Conservation (phyloP, 768 basidiomycete genomes). For the Atractiella rhizophila region DNA sequence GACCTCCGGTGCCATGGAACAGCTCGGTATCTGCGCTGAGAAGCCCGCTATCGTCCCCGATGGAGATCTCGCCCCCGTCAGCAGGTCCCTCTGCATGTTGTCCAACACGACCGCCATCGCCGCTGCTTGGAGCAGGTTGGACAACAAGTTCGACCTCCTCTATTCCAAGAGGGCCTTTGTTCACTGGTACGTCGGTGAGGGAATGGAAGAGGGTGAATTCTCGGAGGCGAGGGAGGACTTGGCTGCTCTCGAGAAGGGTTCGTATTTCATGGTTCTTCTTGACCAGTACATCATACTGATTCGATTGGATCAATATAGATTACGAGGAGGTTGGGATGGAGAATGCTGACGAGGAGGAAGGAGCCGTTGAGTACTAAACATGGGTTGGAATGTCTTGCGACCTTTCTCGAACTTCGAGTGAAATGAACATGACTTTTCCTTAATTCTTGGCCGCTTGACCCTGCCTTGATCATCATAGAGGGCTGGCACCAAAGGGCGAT, state of each 20-base stretch:
- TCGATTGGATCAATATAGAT: too few relatives aligned
- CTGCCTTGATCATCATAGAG: too few relatives aligned
- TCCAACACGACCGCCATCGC: conserved; percentile 89
- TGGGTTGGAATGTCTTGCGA: background rate
- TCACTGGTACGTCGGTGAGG: conserved; percentile 50
- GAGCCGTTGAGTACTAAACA: conserved; percentile 12
- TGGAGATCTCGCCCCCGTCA: conserved; percentile 81
- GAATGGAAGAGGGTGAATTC: conserved; percentile 99
- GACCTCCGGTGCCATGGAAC: too few relatives aligned
- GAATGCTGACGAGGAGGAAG: conserved; percentile 8
- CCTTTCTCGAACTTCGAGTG: too few relatives aligned
- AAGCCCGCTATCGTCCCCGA: conserved; percentile 72
- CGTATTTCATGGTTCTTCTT: too few relatives aligned
- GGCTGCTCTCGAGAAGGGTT: conserved; percentile 71
- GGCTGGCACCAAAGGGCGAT: too few relatives aligned
- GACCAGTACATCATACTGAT: too few relatives aligned
- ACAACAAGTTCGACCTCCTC: conserved; percentile 95
- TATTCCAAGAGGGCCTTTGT: conserved; percentile 33
- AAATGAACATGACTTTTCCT: too few relatives aligned
- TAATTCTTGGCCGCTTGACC: too few relatives aligned
- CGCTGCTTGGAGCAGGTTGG: conserved; percentile 75
- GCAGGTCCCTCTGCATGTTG: conserved; percentile 88
- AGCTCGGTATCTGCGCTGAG: conserved; percentile 95
- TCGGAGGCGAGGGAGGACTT: conserved; percentile 95
- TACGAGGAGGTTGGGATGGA: conserved; percentile 54